These are phyloP conservation scores for Plasmodium sp. DNA, from an alignment of 169 alveolate species.

Conservation along the genomic window DNA sequence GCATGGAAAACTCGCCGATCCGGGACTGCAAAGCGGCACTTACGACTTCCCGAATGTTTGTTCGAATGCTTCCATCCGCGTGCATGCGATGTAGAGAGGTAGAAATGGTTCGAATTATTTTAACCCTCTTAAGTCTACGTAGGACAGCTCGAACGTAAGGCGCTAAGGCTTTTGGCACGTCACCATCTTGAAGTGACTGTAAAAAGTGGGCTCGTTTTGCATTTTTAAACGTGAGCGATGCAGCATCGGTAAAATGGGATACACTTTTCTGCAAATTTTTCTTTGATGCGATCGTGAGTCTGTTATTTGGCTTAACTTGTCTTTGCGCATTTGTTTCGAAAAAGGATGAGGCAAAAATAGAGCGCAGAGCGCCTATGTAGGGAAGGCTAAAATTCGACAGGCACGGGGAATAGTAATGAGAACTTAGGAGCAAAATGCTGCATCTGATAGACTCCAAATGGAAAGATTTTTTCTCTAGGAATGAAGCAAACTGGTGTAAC, in stretches of 20 bases:
- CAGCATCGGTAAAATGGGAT: constrained; percentile 28
- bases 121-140: constrained; percentile 22
- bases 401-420: background rate
- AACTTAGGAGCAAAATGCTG: constrained; percentile 16
- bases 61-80: background rate
- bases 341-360: constrained; percentile 8
- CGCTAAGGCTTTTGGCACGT: constrained; percentile 10
- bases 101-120: constrained; percentile 36
- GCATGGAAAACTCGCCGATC: background rate
- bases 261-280: constrained; percentile 3
- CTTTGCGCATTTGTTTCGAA: constrained; percentile 8
- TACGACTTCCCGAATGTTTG: constrained; percentile 20
- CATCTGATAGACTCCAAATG: constrained; percentile 31
- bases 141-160: constrained; percentile 24
- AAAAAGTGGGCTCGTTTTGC: constrained; percentile 5
- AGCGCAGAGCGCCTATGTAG: constrained; percentile 9
- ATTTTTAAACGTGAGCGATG: constrained; percentile 30
- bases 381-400: background rate
- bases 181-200: background rate
- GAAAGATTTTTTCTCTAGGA: constrained; percentile 3
- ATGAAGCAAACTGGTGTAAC: background rate
- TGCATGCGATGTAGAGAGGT: constrained; percentile 7
- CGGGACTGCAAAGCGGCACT: background rate
- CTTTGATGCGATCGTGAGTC: background rate
- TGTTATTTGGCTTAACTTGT: background rate